Percentiles rank a stretch among this genome's conserved stretches.
These are phyloP conservation scores for Diversispora epigaea DNA, from an alignment of 192 early-diverging fungal species.

Conservation along the genomic window DNA sequence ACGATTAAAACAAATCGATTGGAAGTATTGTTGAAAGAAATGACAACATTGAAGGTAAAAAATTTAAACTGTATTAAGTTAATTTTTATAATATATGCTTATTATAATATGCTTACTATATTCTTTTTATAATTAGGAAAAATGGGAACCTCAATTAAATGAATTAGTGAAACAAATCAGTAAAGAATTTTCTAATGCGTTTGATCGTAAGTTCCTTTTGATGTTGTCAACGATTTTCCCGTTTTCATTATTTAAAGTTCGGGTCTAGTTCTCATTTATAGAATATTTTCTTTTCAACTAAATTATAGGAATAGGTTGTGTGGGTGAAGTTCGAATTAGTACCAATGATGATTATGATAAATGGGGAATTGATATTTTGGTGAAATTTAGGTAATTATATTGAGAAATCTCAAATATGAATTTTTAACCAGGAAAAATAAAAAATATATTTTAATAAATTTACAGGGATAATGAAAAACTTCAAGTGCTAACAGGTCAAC, in stretches of 20 bases:
- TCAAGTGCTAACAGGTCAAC: constrained; percentile 78
- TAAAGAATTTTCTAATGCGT: constrained; percentile 65
- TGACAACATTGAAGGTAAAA: constrained; percentile 39
- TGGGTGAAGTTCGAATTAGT: constrained; percentile 67
- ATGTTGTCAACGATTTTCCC: neutral
- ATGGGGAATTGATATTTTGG: constrained; percentile 94
- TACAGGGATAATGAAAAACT: constrained; percentile 74
- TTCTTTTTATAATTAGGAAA: constrained; percentile 36
- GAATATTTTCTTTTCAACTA: neutral
- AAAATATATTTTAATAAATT: constrained; percentile 4
- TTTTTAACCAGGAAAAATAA: neutral
- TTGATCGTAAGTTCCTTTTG: constrained; percentile 53
- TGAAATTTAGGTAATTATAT: constrained; percentile 78
- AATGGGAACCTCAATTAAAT: constrained; percentile 70
- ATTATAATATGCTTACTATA: neutral
- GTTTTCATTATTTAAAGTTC: neutral
- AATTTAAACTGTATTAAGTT: neutral
- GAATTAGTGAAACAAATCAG: constrained; percentile 65
- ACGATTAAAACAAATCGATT: constrained; percentile 46
- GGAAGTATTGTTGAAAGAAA: constrained; percentile 37
- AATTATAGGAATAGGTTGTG: constrained; percentile 67
- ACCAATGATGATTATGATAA: constrained; percentile 80
- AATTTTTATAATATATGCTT: neutral
- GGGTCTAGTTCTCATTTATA: constrained; percentile 1
- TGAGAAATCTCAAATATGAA: neutral